Conservation (phyloP, 2,329 filamentous ascomycete species). For the Aspergillus tamarii region DNA sequence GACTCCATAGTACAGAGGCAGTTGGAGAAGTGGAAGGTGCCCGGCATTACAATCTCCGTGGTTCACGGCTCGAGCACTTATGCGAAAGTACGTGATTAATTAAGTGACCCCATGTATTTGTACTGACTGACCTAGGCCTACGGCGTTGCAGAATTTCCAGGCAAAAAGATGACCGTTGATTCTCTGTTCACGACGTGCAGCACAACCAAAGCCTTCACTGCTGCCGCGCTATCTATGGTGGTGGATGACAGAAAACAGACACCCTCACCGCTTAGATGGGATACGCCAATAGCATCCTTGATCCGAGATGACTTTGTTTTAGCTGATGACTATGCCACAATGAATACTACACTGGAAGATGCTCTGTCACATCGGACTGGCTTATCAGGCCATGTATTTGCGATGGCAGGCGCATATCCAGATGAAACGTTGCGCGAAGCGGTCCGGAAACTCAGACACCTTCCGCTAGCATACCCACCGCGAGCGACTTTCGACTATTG, state of each 20-base stretch:
- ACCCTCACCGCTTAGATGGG: constrained; percentile 33
- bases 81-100: constrained; percentile 25
- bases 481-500: constrained; percentile 27
- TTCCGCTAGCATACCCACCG: constrained; percentile 23
- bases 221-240: constrained; percentile 24
- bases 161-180: constrained; percentile 26
- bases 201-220: constrained; percentile 34
- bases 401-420: constrained; percentile 8
- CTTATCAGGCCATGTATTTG: constrained; percentile 24
- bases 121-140: constrained; percentile 27
- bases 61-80: constrained; percentile 30
- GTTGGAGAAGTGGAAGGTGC: constrained; percentile 33
- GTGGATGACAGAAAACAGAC: constrained; percentile 25
- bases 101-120: background rate
- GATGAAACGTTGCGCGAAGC: constrained; percentile 17
- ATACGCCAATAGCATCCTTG: constrained; percentile 39
- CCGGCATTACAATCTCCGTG: constrained; percentile 34
- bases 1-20: constrained; percentile 23
- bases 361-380: constrained; percentile 39
- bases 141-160: constrained; percentile 30
- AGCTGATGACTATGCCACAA: constrained; percentile 29
- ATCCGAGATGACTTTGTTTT: constrained; percentile 41
- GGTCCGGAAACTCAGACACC: constrained; percentile 24
- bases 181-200: constrained; percentile 30
- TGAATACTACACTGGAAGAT: constrained; percentile 37